phyloP scores from a whole-genome alignment of 2,329 filamentous ascomycete genomes.

The Cercospora janseana region DNA sequence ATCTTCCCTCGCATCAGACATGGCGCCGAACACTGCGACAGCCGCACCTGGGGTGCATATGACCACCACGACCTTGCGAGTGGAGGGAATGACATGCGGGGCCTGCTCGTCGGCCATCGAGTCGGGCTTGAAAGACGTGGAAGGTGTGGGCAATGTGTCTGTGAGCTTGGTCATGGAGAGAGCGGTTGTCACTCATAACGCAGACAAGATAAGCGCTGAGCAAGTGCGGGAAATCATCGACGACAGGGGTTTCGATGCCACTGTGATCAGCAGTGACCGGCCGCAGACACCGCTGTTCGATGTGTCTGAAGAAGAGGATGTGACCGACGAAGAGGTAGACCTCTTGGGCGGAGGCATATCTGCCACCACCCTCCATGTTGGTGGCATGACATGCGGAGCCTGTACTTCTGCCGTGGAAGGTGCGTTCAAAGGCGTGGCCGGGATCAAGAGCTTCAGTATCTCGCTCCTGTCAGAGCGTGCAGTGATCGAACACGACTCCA shows the following conservation, averaged over 20 bases:
- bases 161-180: slow-evolving; percentile 95
- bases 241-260: slow-evolving; percentile 86
- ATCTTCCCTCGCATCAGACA: background rate
- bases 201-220: slow-evolving; percentile 68
- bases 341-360: slow-evolving; percentile 63
- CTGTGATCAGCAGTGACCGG: slow-evolving; percentile 43
- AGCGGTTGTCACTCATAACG: slow-evolving; percentile 87
- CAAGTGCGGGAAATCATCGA: slow-evolving; percentile 82
- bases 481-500: slow-evolving; percentile 85
- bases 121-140: slow-evolving; percentile 75
- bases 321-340: slow-evolving; percentile 23
- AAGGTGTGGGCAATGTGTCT: slow-evolving; percentile 81
- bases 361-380: slow-evolving; percentile 85
- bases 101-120: slow-evolving; percentile 93
- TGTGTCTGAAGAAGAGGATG: slow-evolving; percentile 21
- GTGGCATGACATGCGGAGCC: slow-evolving; percentile 83
- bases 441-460: slow-evolving; percentile 82
- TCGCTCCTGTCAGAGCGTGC: slow-evolving; percentile 93
- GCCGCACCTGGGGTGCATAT: slow-evolving; percentile 48
- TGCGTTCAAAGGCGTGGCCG: slow-evolving; percentile 78
- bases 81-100: slow-evolving; percentile 85
- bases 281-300: slow-evolving; percentile 30
- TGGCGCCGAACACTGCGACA: background rate
- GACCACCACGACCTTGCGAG: slow-evolving; percentile 87
- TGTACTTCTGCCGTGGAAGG: slow-evolving; percentile 95